Evolutionary conservation across 2,329 filamentous ascomycete genomes (phyloP), one percentile per base, ranked within the genome.

Genomic region (Penicillium sp.): DNA sequence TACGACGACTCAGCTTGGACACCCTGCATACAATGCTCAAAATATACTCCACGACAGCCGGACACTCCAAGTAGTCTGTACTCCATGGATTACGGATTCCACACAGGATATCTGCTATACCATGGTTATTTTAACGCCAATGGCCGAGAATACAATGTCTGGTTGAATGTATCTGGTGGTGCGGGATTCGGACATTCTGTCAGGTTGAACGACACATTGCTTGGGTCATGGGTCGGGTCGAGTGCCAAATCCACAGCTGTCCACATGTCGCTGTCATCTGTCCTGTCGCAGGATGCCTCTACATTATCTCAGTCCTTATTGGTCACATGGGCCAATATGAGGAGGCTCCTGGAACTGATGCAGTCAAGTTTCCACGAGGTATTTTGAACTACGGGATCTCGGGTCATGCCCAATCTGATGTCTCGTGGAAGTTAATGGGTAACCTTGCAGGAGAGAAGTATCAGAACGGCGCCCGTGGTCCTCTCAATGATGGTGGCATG

Each of bases 371-470:
- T 24, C 82, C 82, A 0, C 76, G 81, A 16, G 82, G 82, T 10
- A 78, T 85, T 52, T 66, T 84, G 2, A 69, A 75, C 34, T 74
- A 74, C 20, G 53, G 61, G n/a, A 61, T 80, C 18, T 70, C 72
- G 18, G 71, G 76, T 35, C 59, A 66, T 18, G 66, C 69, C 0
- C 62, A 67, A 29, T 57, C 57, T 1, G 61, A 61, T 9, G 57
- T 75, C 7, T 61, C 61, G 2, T 84, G 81, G 81, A 83, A 82
- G 60, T 60, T 84, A 7, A 82, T 81, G 0, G 81, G 82, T 4
- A 84, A 83, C 56, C 71, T 83, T 0, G 79, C 79, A 4, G 82
- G 81, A 14, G 81, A 84, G 59, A 67, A 79, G 53, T 82, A 82
- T 64, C 50, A 53, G 3, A 81, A 84, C 57, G 65, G 72, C 1